phyloP scores from a whole-genome alignment of 2,329 filamentous ascomycete genomes.

The Mariannaea sp. region DNA sequence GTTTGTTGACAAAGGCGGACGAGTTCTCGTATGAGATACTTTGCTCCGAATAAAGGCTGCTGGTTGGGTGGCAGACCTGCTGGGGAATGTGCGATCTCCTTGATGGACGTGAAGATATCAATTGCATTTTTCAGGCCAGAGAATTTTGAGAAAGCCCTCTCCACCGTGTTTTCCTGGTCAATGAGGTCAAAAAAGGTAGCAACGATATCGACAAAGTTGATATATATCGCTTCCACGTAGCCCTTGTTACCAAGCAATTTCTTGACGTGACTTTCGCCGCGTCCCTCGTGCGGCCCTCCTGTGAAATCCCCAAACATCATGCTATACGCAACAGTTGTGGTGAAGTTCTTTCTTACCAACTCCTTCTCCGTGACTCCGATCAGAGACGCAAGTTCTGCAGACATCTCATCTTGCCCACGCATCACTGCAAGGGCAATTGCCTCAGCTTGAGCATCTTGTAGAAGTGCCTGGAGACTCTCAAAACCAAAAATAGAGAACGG shows the following conservation, averaged over 20 bases:
- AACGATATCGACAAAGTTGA: slow-evolving; percentile 77
- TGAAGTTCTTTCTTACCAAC: slow-evolving; percentile 71
- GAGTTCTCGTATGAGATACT: slow-evolving; percentile 75
- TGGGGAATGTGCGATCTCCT: slow-evolving; percentile 67
- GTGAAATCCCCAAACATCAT: slow-evolving; percentile 63
- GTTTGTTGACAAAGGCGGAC: slow-evolving; percentile 77
- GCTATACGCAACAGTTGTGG: slow-evolving; percentile 80
- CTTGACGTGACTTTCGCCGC: slow-evolving; percentile 69
- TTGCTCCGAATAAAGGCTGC: slow-evolving; percentile 84
- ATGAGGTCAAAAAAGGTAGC: slow-evolving; percentile 76
- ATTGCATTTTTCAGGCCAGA: slow-evolving; percentile 64
- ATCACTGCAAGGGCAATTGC: slow-evolving; percentile 81
- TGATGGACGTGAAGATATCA: slow-evolving; percentile 71
- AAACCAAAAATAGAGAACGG: slow-evolving; percentile 90
- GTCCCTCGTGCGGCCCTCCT: slow-evolving; percentile 46
- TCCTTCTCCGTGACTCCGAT: slow-evolving; percentile 59
- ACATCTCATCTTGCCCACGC: slow-evolving; percentile 71
- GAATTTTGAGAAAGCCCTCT: slow-evolving; percentile 67
- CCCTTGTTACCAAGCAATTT: slow-evolving; percentile 69
- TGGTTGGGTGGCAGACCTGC: slow-evolving; percentile 74
- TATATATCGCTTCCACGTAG: slow-evolving; percentile 67
- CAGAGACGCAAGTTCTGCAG: slow-evolving; percentile 62
- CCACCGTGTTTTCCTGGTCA: slow-evolving; percentile 75
- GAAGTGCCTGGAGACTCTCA: slow-evolving; percentile 66
- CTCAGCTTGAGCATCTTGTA: slow-evolving; percentile 75